A percentile compares a stretch with the other conserved stretches of the same genome.
Conservation (phyloP, 805 yeast genomes). For the Clavispora vitiphila region DNA sequence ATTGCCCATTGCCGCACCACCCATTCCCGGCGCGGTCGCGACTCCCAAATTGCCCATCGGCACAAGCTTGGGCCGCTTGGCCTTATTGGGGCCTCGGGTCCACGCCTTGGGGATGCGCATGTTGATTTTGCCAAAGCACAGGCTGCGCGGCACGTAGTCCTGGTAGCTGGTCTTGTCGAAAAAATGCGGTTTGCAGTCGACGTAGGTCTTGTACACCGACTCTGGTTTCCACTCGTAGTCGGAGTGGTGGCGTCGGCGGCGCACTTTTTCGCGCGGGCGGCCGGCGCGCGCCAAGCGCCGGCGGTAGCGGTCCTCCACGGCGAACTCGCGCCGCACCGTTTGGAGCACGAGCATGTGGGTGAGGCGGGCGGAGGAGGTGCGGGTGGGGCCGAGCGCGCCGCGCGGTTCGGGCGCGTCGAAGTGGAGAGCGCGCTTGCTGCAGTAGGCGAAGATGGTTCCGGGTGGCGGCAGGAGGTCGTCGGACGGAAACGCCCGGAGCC, state of each 20-base stretch:
- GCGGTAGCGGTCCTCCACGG: slow-evolving; percentile 10
- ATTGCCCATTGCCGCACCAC: no score
- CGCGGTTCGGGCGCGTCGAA: not conserved
- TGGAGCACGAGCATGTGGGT: not conserved
- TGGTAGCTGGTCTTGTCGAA: slow-evolving; percentile 26
- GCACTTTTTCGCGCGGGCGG: slow-evolving; percentile 1
- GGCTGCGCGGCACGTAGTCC: slow-evolving; percentile 22
- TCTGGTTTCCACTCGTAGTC: slow-evolving; percentile 17
- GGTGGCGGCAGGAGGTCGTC: not conserved
- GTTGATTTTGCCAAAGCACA: slow-evolving; percentile 37
- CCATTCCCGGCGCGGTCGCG: no score
- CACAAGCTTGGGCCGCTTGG: slow-evolving; percentile 3
- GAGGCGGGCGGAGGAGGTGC: not conserved
- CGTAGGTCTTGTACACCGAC: slow-evolving; percentile 15
- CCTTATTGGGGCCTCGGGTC: slow-evolving; percentile 23
- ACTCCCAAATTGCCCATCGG: no score
- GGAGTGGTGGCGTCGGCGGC: slow-evolving; percentile 11
- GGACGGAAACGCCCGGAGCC: no score
- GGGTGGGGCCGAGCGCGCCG: not conserved
- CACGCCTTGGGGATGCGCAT: slow-evolving; percentile 38
- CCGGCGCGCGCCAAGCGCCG: not conserved
- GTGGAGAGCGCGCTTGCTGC: not conserved
- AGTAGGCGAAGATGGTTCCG: slow-evolving; percentile 1
- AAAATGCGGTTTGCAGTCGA: slow-evolving; percentile 20
- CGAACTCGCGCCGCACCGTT: slow-evolving; percentile 11